Conservation (phyloP, 2,329 filamentous ascomycete genomes). For the Lithohypha guttulata region DNA sequence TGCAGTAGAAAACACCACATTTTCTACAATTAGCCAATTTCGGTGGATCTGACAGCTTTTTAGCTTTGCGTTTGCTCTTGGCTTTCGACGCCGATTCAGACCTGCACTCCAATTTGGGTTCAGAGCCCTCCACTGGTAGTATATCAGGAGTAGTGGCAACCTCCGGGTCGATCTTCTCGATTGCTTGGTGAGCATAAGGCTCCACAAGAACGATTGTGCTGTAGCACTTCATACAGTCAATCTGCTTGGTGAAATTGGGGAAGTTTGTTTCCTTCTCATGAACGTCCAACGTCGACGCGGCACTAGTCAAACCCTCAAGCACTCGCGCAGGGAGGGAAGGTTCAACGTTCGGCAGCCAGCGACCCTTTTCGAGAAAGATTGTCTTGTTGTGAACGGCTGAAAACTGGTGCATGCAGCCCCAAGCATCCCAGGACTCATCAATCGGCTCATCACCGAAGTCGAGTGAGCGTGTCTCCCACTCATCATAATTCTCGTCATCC, state of each 20-base stretch:
- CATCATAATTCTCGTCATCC: constrained; percentile 15
- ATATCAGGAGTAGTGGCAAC: no score
- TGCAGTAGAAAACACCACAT: constrained; percentile 13
- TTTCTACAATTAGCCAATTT: constrained; percentile 6
- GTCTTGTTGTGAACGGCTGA: constrained; percentile 2
- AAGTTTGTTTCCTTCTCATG: background rate
- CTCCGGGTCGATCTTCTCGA: background rate
- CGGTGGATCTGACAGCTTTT: background rate
- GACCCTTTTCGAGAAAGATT: constrained; percentile 11
- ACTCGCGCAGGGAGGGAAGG: no score
- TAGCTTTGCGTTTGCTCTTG: constrained; percentile 3
- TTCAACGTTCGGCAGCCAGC: background rate
- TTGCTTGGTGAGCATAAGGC: background rate
- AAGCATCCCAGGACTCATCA: constrained; percentile 12
- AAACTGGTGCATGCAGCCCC: constrained; percentile 16
- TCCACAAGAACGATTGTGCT: constrained; percentile 10
- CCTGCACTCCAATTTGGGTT: no score
- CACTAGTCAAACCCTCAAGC: no score
- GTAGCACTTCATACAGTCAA: constrained; percentile 17
- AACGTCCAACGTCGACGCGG: no score
- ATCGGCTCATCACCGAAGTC: constrained; percentile 26
- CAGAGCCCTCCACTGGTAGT: no score
- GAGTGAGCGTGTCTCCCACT: constrained; percentile 27
- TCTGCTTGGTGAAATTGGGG: constrained; percentile 6
- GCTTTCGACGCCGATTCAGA: background rate